Evolutionary conservation across 1,284 basidiomycete species (phyloP), one percentile per base, ranked within the genome.

Genomic region (Boletellus deceptivus): DNA sequence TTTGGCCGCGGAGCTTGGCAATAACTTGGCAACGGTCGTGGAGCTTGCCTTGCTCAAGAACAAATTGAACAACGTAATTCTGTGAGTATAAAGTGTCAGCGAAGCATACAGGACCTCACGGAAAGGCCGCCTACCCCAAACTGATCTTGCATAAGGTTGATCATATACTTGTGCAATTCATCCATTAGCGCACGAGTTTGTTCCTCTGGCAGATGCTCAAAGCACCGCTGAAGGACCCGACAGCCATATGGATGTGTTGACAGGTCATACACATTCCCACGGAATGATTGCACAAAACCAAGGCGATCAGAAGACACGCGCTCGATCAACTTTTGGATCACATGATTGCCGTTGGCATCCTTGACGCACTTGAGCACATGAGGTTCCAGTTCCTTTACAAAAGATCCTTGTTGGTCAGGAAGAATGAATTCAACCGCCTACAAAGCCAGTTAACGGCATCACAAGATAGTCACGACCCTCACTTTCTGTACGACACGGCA

Each of bases 31-130:
- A 74, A 45, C 83, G 81, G 67, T 98, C 95, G 9, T 82, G 75
- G 3, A 75, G 72, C 54, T 77, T 77, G 2, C 93, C 93, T 49
- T 89, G 79, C 61, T 93, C 88, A 41, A 99, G 77, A 49, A 98
- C 83, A 70, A 93, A 98, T 70, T 99, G 97, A 46, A 97, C 82
- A 35, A 98, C 94, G 70, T 97, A 97, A 68, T 98, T 96, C 89
- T 91, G 59, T 1, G 35, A 22, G 16, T 44, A n/a, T 48, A 42
- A n/a, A 54, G 37, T 24, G 13, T 57, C 37, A 54, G 49, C 20
- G 29, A 24, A 40, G 18, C 8, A 48, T 22, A 40, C 39, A 13
- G 40, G 18, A 31, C 41, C 33, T 14, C 16, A 22, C 20, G 27
- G 18, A 13, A 17, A 39, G 11, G 14, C 31, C 36, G 22, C 82